Evolutionary conservation across 73 alveolate genomes (phyloP).

Genomic region (Paramecium pentaurelia): DNA sequence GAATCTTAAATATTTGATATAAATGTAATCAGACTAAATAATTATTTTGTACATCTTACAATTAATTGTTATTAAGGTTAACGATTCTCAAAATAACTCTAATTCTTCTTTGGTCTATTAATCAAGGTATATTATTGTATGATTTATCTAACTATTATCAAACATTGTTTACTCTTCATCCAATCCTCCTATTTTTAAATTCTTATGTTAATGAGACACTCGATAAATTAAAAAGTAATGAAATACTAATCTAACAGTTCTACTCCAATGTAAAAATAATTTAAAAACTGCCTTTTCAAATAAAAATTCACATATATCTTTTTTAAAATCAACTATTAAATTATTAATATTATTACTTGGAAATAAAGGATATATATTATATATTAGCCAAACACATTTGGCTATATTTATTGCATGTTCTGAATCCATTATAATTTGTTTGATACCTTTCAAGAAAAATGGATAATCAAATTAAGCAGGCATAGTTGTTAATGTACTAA

Average conservation of each 20-base stretch:
- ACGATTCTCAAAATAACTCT: conserved; percentile 21
- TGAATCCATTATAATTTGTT: neutral
- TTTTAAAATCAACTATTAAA: neutral
- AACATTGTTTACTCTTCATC: neutral
- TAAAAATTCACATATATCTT: neutral
- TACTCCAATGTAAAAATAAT: conserved; percentile 28
- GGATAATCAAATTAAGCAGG: conserved; percentile 13
- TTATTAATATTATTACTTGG: neutral
- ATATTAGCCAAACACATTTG: neutral
- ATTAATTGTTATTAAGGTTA: neutral
- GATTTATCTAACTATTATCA: neutral
- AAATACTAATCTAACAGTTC: neutral
- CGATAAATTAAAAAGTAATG: neutral
- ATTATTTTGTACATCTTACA: neutral
- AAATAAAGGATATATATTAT: neutral
- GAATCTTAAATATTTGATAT: neutral
- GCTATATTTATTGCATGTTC: conserved; percentile 25
- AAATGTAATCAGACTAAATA: neutral
- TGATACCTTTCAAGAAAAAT: conserved; percentile 14
- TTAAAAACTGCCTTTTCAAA: neutral
- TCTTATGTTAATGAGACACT: neutral
- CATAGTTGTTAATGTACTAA: neutral
- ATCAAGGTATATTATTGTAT: neutral
- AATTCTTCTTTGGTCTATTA: neutral
- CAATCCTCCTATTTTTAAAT: neutral